A percentile compares a stretch with the other conserved stretches of the same genome.
Conservation (phyloP, 257 asterid species). For the Solanum sparsipilum region DNA sequence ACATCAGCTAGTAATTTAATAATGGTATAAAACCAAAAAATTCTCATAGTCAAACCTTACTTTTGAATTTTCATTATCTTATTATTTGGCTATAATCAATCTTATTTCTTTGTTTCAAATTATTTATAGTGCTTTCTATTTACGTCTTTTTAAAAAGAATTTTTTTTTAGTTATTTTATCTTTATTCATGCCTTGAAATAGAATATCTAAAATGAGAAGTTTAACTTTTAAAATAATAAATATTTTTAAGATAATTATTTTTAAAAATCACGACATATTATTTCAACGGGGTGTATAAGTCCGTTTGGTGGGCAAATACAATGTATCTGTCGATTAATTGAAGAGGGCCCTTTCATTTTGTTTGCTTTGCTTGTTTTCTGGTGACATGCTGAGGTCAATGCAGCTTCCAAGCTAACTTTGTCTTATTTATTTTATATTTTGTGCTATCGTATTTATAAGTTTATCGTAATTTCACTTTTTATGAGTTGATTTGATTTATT, state of each 20-base stretch:
- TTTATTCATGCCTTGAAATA: not conserved
- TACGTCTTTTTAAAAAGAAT: too few species aligned
- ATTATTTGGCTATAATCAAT: not conserved
- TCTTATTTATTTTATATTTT: not conserved
- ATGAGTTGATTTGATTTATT: not conserved
- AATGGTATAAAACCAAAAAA: not conserved
- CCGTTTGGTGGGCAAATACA: not conserved
- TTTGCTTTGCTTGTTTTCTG: not conserved
- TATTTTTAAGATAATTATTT: not conserved
- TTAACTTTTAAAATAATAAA: not conserved
- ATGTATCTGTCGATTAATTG: not conserved
- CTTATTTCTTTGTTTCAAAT: not conserved
- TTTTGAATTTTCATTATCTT: not conserved
- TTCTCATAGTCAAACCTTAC: not conserved
- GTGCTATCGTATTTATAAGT: not conserved
- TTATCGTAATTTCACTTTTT: not conserved
- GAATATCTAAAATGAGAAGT: too few species aligned
- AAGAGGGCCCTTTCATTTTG: not conserved
- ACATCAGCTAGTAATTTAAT: not conserved
- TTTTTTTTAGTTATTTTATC: not conserved
- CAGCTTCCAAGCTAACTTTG: not conserved
- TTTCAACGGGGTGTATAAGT: not conserved
- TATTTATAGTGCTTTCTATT: not conserved
- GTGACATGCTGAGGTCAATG: not conserved
- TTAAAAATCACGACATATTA: not conserved